Conservation (phyloP, 2,329 filamentous ascomycete species). For the Penicillium sp. region DNA sequence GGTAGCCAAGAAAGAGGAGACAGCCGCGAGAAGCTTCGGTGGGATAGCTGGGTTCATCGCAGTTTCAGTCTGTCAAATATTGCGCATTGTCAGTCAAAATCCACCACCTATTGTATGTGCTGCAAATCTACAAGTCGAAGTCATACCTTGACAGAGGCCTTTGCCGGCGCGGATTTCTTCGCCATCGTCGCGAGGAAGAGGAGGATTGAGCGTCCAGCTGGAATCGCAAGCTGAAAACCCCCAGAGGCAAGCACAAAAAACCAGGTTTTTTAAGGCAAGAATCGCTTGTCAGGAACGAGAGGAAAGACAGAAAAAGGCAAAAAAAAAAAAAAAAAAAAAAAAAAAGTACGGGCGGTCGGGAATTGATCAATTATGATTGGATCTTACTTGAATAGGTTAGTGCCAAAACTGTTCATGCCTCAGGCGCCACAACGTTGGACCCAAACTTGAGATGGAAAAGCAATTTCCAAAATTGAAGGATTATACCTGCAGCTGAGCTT, state of each 20-base stretch:
- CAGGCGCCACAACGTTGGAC: too few species aligned
- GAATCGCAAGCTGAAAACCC: constrained; percentile 1
- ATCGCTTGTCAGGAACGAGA: constrained; percentile 14
- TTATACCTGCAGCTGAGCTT: too few species aligned
- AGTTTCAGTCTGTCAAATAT: constrained; percentile 20
- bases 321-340: constrained; percentile 21
- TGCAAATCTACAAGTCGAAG: not conserved
- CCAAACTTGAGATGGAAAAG: too few species aligned
- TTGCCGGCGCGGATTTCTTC: constrained; percentile 23
- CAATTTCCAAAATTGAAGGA: too few species aligned
- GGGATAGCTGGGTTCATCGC: constrained; percentile 37
- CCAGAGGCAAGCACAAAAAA: constrained; percentile 1
- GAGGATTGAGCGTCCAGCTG: constrained; percentile 2
- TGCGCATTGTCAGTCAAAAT: constrained; percentile 5
- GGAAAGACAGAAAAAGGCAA: too few species aligned
- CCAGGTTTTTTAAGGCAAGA: constrained; percentile 1
- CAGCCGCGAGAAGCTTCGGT: constrained; percentile 58
- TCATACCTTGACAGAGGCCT: constrained; percentile 20
- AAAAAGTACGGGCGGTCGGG: constrained; percentile 27
- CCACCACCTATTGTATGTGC: constrained; percentile 6
- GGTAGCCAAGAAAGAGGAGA: constrained; percentile 61
- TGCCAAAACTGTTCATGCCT: not conserved
- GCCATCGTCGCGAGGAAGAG: constrained; percentile 24
- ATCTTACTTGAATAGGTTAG: constrained; percentile 3
- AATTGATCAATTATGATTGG: constrained; percentile 19